Evolutionary conservation across 1,284 basidiomycete species (phyloP), one percentile per base, ranked within the genome.

Genomic region (Trichosporon asahii): DNA sequence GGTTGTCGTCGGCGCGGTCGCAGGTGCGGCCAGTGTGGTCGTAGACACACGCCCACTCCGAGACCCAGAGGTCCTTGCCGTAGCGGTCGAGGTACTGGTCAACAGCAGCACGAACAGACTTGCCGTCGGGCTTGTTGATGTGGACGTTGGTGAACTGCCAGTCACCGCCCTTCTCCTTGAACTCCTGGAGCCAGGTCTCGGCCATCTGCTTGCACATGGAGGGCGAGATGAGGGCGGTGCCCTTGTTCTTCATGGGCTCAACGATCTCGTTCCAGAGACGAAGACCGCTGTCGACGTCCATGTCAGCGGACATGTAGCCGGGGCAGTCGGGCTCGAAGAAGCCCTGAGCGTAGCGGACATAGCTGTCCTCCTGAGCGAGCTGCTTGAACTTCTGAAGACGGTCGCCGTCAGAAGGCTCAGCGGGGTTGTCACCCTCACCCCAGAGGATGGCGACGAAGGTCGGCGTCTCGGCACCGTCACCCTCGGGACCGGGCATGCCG

Each of bases 311-410:
- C 31, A 73, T 66, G 21, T 46, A 44, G 46, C 55, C 78, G 46
- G 66, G 25, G 70, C 83, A 84, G 74, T 84, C 83, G 21, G 83
- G 83, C 76, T 84, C 83, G 68, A 84, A 79, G 71, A 78, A 82
- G 11, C 82, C 83, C 40, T 61, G 57, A 11, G 57, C 57, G 29
- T n/a, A 61, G 27, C 82, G 77, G 64, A 84, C 73, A 72, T 79
- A 84, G 15, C 9, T 9, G 57, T 61, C 57, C 18, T 15, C 57
- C 15, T 65, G 60, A 14, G 57, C 72, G 57, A 84, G 71, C 27
- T 74, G 69, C 68, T 79, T 66, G 76, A 84, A 84, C 2, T 75
- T 70, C 23, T 68, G 64, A 25, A 82, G 70, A 40, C 83, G 81
- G 18, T 70, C 49, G 6, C 78, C 73, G 68, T 84, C 82, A 29